These are phyloP conservation scores for Melastoma candidum DNA, from an alignment of 441 rosid species.

Conservation along the genomic window DNA sequence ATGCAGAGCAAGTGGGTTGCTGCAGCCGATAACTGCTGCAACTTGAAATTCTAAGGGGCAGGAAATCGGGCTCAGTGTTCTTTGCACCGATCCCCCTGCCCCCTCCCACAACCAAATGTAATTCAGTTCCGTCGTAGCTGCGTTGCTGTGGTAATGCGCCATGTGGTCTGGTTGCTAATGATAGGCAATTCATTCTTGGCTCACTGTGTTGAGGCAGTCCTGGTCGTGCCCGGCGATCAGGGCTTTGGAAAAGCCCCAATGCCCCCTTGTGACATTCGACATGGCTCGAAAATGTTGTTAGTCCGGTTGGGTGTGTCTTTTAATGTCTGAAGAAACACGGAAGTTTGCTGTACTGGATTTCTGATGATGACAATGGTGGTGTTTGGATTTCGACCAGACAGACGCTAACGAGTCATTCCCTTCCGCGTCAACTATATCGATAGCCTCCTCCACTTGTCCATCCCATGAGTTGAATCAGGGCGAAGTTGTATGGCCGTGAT, in stretches of 20 bases:
- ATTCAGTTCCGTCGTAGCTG: slow-evolving; percentile 10
- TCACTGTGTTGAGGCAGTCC: slow-evolving; percentile 26
- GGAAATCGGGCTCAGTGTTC: slow-evolving; percentile 23
- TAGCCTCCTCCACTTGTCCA: too few relatives aligned
- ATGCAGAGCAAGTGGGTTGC: slow-evolving; percentile 61
- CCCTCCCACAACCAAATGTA: slow-evolving; percentile 28
- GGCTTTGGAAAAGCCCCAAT: slow-evolving; percentile 19
- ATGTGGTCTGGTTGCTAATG: slow-evolving; percentile 31
- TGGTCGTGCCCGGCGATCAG: slow-evolving; percentile 11
- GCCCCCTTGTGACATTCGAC: background rate
- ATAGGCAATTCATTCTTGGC: slow-evolving; percentile 99
- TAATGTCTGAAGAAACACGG: too few relatives aligned
- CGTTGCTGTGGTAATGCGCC: slow-evolving; percentile 14
- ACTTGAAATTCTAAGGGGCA: slow-evolving; percentile 34
- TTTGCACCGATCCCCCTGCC: slow-evolving; percentile 13
- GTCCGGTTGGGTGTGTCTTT: too few relatives aligned
- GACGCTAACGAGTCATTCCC: too few relatives aligned
- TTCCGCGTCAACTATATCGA: too few relatives aligned
- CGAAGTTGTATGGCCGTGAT: background rate
- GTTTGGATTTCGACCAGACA: too few relatives aligned
- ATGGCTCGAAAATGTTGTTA: too few relatives aligned
- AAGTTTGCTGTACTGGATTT: too few relatives aligned
- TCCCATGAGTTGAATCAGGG: too few relatives aligned
- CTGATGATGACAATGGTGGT: too few relatives aligned
- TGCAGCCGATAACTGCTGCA: slow-evolving; percentile 43